Percentiles rank a stretch among this genome's conserved stretches.
Conservation (phyloP, 75 land plant genomes). For the Selaginella tamariscina region DNA sequence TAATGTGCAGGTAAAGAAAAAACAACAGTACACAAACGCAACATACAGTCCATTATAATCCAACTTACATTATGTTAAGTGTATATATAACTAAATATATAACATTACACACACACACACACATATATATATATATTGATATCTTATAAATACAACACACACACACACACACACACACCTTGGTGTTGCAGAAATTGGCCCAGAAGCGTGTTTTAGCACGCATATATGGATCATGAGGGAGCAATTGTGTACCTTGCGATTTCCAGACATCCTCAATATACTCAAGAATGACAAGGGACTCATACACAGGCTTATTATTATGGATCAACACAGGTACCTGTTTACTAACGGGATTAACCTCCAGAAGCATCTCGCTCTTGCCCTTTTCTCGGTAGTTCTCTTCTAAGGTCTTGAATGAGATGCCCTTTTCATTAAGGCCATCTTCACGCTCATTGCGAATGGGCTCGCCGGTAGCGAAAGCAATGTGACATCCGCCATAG, state of each 20-base stretch:
- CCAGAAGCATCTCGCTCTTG: background rate
- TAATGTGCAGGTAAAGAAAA: background rate
- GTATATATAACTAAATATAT: too few relatives aligned
- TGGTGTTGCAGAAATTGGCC: background rate
- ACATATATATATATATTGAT: too few relatives aligned
- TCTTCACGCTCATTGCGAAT: background rate
- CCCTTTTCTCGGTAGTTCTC: background rate
- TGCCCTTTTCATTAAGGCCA: background rate
- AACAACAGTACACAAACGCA: background rate
- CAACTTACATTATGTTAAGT: too few relatives aligned
- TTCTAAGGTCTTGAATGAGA: background rate
- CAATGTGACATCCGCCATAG: background rate
- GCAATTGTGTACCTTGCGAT: background rate
- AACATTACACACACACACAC: too few relatives aligned
- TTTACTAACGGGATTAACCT: constrained; percentile 4
- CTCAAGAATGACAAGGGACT: constrained; percentile 6
- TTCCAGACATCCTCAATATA: constrained; percentile 10
- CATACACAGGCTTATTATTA: background rate
- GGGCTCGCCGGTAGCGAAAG: background rate
- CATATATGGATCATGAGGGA: background rate
- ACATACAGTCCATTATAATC: too few relatives aligned
- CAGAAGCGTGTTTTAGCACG: background rate
- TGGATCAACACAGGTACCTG: background rate
- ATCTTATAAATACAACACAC: background rate
- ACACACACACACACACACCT: background rate